Percentiles rank a stretch among this genome's conserved stretches.
Evolutionary conservation across 805 yeast species (phyloP).

Genomic region (Candida fluviatilis): DNA sequence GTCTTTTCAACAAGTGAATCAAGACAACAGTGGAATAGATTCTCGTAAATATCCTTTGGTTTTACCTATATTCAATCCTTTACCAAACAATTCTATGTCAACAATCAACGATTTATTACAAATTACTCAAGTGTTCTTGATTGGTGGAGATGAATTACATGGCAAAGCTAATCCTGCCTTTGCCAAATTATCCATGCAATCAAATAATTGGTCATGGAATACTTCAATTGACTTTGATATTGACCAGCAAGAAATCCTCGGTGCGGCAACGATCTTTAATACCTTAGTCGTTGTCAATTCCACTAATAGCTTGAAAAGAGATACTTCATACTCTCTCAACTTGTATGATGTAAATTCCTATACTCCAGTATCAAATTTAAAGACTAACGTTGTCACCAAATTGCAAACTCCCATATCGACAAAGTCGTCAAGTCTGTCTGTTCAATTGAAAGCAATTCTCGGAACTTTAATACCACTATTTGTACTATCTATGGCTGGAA

Average conservation of each 20-base stretch:
- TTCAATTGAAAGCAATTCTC: constrained; percentile 25
- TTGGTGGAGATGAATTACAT: constrained; percentile 53
- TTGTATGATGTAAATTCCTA: constrained; percentile 40
- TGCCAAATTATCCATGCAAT: constrained; percentile 32
- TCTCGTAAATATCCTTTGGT: constrained; percentile 51
- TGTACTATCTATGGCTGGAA: constrained; percentile 10
- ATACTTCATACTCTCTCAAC: constrained; percentile 26
- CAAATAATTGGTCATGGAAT: constrained; percentile 39
- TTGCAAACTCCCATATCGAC: not conserved
- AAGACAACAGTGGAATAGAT: constrained; percentile 33
- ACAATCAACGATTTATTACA: constrained; percentile 26
- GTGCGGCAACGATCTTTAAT: constrained; percentile 51
- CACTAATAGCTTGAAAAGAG: constrained; percentile 16
- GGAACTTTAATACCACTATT: constrained; percentile 37
- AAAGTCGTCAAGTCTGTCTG: constrained; percentile 2
- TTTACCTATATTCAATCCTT: constrained; percentile 48
- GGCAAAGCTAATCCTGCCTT: constrained; percentile 31
- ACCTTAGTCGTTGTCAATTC: constrained; percentile 43
- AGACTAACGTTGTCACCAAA: constrained; percentile 8
- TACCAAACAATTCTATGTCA: constrained; percentile 19
- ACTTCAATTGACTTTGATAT: constrained; percentile 9
- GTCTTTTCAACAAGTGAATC: constrained; percentile 46
- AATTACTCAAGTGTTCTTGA: constrained; percentile 42
- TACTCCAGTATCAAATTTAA: constrained; percentile 23
- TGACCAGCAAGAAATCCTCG: constrained; percentile 29